phyloP scores from a whole-genome alignment of 352 stramenopile species.

The Globisporangium cystogenes region DNA sequence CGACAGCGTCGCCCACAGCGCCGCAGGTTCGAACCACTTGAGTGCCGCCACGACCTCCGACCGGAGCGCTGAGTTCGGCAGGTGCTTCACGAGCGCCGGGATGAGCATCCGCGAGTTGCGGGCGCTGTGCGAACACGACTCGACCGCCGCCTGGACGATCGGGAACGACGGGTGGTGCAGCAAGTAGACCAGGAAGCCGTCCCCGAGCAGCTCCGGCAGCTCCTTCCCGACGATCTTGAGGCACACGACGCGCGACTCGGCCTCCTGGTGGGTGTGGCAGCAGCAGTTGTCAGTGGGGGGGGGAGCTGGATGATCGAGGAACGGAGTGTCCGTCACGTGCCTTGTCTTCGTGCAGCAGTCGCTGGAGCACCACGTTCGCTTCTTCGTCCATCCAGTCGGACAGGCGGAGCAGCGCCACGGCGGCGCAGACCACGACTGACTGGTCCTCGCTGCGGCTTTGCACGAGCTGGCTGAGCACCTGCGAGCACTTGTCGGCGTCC shows the following conservation, averaged over 20 bases:
- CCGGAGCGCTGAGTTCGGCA: constrained; percentile 58
- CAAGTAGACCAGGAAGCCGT: constrained; percentile 82
- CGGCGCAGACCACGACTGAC: constrained; percentile 63
- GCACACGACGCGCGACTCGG: constrained; percentile 69
- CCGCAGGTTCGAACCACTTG: constrained; percentile 56
- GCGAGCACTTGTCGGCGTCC: constrained; percentile 48
- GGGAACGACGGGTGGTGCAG: constrained; percentile 63
- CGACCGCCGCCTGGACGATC: constrained; percentile 74
- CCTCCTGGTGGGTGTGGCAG: constrained; percentile 23
- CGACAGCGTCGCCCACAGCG: constrained; percentile 61
- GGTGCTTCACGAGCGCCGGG: constrained; percentile 72
- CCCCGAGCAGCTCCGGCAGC: constrained; percentile 70
- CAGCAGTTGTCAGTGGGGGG: neutral
- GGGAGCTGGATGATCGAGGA: too few relatives aligned
- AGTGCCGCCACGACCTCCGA: constrained; percentile 64
- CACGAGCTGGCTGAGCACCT: constrained; percentile 63
- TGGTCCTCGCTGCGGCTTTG: constrained; percentile 53
- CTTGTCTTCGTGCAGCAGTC: constrained; percentile 75
- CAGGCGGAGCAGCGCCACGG: constrained; percentile 62
- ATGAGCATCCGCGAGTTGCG: constrained; percentile 82
- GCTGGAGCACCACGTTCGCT: constrained; percentile 72
- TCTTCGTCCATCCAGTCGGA: constrained; percentile 87
- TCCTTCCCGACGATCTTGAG: constrained; percentile 82
- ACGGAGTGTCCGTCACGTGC: too few relatives aligned
- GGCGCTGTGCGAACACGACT: constrained; percentile 74